A percentile compares a stretch with the other conserved stretches of the same genome.
Evolutionary conservation across 441 rosid species (phyloP).

Genomic region (Gossypium aridum): DNA sequence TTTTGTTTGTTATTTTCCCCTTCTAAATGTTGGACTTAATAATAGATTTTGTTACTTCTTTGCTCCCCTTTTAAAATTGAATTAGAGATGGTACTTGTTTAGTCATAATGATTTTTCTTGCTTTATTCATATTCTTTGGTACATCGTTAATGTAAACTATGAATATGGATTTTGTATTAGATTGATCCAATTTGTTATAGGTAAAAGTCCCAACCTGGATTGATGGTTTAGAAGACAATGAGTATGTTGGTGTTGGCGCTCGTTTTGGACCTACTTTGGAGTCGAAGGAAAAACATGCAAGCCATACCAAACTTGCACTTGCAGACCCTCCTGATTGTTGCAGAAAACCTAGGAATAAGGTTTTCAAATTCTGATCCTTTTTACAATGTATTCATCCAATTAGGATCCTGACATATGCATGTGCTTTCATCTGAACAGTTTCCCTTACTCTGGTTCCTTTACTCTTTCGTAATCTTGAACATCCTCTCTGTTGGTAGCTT

Average conservation of each 20-base stretch:
- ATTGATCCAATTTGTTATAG: slow-evolving; percentile 17
- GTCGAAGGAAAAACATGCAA: slow-evolving; percentile 48
- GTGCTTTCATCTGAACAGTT: background rate
- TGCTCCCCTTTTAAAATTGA: background rate
- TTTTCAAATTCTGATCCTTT: slow-evolving; percentile 20
- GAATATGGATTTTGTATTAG: background rate
- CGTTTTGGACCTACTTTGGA: slow-evolving; percentile 50
- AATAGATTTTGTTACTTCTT: background rate
- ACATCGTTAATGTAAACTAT: background rate
- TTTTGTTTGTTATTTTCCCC: background rate
- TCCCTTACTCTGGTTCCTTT: background rate
- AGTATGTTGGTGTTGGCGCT: slow-evolving; percentile 56
- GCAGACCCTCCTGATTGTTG: slow-evolving; percentile 56
- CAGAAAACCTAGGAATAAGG: slow-evolving; percentile 35
- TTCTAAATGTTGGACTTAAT: background rate
- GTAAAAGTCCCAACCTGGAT: slow-evolving; percentile 49
- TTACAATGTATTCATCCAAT: background rate
- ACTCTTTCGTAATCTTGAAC: slow-evolving; percentile 10
- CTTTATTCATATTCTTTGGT: background rate
- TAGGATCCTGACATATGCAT: background rate
- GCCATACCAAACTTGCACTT: slow-evolving; percentile 28
- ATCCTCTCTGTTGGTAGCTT: slow-evolving; percentile 25
- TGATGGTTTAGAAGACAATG: slow-evolving; percentile 27
- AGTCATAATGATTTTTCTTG: background rate
- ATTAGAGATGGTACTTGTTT: background rate